A percentile compares a stretch with the other conserved stretches of the same genome.
Evolutionary conservation across 78 protist genomes (phyloP).

Genomic region (Dictyostelium discoideum): DNA sequence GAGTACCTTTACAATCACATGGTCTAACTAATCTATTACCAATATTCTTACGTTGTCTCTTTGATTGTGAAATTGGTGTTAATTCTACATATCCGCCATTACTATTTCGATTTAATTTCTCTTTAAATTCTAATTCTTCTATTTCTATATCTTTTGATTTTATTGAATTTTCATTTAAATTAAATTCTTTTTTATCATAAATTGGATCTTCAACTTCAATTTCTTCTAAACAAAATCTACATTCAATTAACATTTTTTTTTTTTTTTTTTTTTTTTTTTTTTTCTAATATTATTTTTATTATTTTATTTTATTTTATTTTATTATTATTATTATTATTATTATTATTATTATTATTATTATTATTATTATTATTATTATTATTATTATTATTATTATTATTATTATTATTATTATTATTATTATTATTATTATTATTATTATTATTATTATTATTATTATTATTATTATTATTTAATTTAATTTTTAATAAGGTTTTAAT

Average conservation of each 20-base stretch:
- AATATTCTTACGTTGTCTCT: conserved; percentile 54
- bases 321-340: no score
- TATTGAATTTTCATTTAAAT: neutral
- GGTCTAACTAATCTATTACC: conserved; percentile 64
- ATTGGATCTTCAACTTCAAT: conserved; percentile 27
- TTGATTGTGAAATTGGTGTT: conserved; percentile 11
- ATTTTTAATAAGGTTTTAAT: no score
- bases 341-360: no score
- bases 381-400: no score
- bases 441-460: no score
- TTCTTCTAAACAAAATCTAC: conserved; percentile 80
- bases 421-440: no score
- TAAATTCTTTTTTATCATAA: neutral
- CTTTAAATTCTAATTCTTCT: neutral
- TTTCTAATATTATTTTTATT: neutral
- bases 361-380: no score
- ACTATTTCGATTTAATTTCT: neutral
- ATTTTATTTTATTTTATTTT: neutral
- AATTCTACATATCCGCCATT: conserved; percentile 32
- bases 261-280: no score
- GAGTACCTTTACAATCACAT: conserved; percentile 76
- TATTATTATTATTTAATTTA: no score
- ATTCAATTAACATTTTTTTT: conserved; percentile 62
- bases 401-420: no score
- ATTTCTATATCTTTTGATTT: neutral